Conservation (phyloP, 78 protist species). For the Tieghemostelium lacteum region DNA sequence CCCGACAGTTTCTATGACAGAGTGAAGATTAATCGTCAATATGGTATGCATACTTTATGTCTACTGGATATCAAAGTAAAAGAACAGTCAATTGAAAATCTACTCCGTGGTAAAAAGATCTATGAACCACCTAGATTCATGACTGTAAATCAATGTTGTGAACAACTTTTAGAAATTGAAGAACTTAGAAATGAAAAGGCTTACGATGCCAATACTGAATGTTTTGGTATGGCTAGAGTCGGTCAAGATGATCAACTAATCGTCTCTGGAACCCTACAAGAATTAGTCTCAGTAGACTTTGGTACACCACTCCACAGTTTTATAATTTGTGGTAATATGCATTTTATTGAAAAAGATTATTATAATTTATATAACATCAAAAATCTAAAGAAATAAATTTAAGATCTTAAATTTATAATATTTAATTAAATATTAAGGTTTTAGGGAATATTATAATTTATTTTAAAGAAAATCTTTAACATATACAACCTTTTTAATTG, state of each 20-base stretch:
- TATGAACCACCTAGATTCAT: slow-evolving; percentile 99
- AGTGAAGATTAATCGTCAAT: slow-evolving; percentile 79
- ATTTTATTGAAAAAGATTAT: slow-evolving; percentile 84
- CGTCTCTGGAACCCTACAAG: slow-evolving; percentile 85
- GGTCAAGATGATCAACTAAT: slow-evolving; percentile 92
- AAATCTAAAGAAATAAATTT: not conserved
- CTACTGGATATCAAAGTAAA: slow-evolving; percentile 98
- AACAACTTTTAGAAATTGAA: slow-evolving; percentile 93
- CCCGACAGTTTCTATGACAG: slow-evolving; percentile 97
- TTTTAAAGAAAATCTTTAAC: slow-evolving; percentile 73
- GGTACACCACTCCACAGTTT: slow-evolving; percentile 95
- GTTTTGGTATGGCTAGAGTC: slow-evolving; percentile 95
- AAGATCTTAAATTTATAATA: no score
- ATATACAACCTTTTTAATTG: slow-evolving; percentile 67
- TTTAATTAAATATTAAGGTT: no score
- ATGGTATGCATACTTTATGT: slow-evolving; percentile 98
- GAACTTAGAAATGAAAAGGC: slow-evolving; percentile 31
- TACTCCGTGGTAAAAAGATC: slow-evolving; percentile 91
- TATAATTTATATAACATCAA: slow-evolving; percentile 39
- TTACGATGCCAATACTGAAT: slow-evolving; percentile 65
- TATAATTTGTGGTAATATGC: slow-evolving; percentile 89
- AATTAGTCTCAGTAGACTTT: slow-evolving; percentile 89
- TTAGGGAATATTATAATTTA: not conserved
- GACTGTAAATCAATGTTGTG: slow-evolving; percentile 93
- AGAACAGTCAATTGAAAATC: slow-evolving; percentile 92